Evolutionary conservation across 345 rosid species (phyloP).

Genomic region (Sisymbrium altissimum): DNA sequence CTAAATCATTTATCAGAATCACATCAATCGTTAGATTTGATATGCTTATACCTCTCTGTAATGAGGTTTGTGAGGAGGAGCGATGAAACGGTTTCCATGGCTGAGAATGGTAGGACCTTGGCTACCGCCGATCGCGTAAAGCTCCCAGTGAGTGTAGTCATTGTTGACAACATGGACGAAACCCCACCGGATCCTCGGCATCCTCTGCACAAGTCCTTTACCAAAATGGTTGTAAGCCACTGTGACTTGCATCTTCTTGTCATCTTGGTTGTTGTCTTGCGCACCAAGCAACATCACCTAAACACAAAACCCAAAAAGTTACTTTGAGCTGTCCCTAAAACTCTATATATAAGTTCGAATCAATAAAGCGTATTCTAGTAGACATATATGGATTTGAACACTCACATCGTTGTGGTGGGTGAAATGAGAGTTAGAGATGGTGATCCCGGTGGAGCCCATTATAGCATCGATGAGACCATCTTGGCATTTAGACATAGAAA

Average conservation of each 20-base stretch:
- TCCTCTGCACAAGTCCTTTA: constrained; percentile 66
- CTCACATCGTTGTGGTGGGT: constrained; percentile 71
- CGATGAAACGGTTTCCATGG: constrained; percentile 76
- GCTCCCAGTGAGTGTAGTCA: constrained; percentile 73
- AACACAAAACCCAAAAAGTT: not conserved
- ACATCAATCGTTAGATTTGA: not conserved
- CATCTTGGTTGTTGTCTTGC: constrained; percentile 38
- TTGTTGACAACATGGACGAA: constrained; percentile 76
- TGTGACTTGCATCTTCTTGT: constrained; percentile 58
- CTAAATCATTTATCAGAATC: not conserved
- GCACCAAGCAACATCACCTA: constrained; percentile 72
- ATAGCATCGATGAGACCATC: constrained; percentile 83
- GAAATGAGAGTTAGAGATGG: constrained; percentile 79
- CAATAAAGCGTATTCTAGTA: not conserved
- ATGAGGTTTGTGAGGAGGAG: constrained; percentile 36
- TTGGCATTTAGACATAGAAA: constrained; percentile 56
- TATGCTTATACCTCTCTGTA: constrained; percentile 46
- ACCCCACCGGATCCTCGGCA: constrained; percentile 75
- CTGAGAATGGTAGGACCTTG: constrained; percentile 60
- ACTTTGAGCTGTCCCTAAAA: not conserved
- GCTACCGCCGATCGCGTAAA: constrained; percentile 80
- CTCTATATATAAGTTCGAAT: not conserved
- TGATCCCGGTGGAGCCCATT: constrained; percentile 66
- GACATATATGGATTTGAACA: not conserved
- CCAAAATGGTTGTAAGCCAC: constrained; percentile 79